Evolutionary conservation across 306 rosid species (phyloP).

Genomic region (Sesbania bispinosa): DNA sequence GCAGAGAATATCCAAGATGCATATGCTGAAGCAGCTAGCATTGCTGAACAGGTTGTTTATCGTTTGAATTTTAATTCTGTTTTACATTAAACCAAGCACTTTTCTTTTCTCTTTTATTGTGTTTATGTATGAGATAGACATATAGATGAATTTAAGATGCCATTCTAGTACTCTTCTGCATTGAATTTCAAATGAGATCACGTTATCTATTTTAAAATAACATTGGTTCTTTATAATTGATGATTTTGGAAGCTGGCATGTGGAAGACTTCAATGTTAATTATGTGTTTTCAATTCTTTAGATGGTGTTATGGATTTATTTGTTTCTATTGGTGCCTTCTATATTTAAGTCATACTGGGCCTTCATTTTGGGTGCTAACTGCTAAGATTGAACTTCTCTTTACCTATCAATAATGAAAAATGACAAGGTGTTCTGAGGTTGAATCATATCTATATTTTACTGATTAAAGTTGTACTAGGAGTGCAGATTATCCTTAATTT

Average conservation of each 20-base stretch:
- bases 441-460: background rate
- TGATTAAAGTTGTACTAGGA: background rate
- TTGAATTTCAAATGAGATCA: constrained; percentile 1
- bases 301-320: background rate
- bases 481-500: background rate
- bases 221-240: background rate
- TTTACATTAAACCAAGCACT: background rate
- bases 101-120: background rate
- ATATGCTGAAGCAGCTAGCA: constrained; percentile 94
- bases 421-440: background rate
- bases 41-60: constrained; percentile 76
- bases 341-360: background rate
- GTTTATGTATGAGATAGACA: background rate
- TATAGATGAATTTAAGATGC: constrained; percentile 1
- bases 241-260: background rate
- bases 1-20: constrained; percentile 96
- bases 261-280: background rate
- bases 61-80: background rate
- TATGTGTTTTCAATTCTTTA: background rate
- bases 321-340: background rate
- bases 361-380: background rate
- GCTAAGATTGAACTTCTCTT: background rate
- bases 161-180: background rate
- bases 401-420: background rate
- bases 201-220: background rate